These are phyloP conservation scores for Boechera divaricarpa DNA, from an alignment of 345 rosid species.

Conservation along the genomic window DNA sequence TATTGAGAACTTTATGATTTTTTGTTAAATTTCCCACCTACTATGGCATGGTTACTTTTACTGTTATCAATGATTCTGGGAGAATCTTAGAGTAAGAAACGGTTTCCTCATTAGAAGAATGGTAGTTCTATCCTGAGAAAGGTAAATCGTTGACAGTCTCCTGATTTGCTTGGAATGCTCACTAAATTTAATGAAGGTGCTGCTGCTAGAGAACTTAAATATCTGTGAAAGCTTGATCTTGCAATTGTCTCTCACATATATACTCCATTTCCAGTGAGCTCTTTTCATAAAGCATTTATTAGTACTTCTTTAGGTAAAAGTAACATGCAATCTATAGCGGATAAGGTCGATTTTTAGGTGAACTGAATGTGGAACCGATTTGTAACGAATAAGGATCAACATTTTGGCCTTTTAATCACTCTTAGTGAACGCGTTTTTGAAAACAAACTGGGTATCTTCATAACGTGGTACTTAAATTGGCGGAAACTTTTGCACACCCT, in stretches of 20 bases:
- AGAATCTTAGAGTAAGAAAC: conserved; percentile 14
- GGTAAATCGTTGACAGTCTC: conserved; percentile 21
- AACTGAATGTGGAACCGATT: conserved; percentile 10
- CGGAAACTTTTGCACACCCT: conserved; percentile 20
- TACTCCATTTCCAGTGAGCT: conserved; percentile 16
- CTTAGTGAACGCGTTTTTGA: not conserved
- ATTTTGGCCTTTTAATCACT: conserved; percentile 11
- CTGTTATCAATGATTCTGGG: conserved; percentile 24
- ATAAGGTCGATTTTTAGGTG: conserved; percentile 13
- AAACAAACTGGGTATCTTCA: conserved; percentile 17
- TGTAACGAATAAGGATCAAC: conserved; percentile 5
- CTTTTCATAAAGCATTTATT: conserved; percentile 5
- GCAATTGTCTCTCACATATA: conserved; percentile 11
- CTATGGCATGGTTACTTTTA: conserved; percentile 25
- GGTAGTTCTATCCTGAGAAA: conserved; percentile 12
- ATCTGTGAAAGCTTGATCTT: conserved; percentile 1
- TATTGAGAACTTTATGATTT: conserved; percentile 5
- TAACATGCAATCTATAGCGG: conserved; percentile 15
- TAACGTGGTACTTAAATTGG: conserved; percentile 24
- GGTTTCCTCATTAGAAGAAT: conserved; percentile 15
- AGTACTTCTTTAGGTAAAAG: not conserved
- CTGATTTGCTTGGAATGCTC: conserved; percentile 16
- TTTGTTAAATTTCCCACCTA: conserved; percentile 15
- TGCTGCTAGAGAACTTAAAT: conserved; percentile 29
- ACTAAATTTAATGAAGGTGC: conserved; percentile 5